These are phyloP conservation scores for Poterioochromonas sp. DNA, from an alignment of 352 stramenopile species.

Conservation along the genomic window DNA sequence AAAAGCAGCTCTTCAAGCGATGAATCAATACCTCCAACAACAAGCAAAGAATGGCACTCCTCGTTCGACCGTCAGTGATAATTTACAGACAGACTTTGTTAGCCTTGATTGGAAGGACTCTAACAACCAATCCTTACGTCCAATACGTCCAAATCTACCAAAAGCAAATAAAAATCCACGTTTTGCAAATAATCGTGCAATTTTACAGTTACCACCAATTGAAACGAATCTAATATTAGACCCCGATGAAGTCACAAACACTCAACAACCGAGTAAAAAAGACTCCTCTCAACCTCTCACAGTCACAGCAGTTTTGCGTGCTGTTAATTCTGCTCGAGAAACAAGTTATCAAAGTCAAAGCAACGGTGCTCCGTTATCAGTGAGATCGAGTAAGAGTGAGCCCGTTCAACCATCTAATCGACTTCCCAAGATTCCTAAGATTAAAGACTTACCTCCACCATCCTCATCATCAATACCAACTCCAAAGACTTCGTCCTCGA, in stretches of 20 bases:
- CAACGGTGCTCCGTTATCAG: not conserved
- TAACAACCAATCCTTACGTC: too few species aligned
- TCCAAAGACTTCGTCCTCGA: not conserved
- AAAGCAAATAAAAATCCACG: too few species aligned
- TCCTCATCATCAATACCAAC: not conserved
- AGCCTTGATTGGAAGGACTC: too few species aligned
- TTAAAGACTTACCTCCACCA: not conserved
- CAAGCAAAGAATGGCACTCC: too few species aligned
- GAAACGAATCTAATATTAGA: not conserved
- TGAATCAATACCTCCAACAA: not conserved
- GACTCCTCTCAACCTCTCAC: too few species aligned
- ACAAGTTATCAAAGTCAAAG: not conserved
- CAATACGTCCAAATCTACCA: too few species aligned
- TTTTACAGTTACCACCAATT: not conserved
- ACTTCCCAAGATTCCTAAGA: not conserved
- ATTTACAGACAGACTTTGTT: too few species aligned
- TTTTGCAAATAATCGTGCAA: too few species aligned
- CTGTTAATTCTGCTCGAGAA: not conserved
- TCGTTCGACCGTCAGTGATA: too few species aligned
- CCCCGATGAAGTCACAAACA: too few species aligned
- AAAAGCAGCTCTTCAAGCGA: not conserved
- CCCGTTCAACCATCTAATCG: not conserved
- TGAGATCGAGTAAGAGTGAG: conserved; percentile 4
- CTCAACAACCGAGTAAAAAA: too few species aligned
- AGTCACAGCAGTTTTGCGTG: too few species aligned